Conservation (phyloP, 257 asterid species). For the Solanum sejunctum region DNA sequence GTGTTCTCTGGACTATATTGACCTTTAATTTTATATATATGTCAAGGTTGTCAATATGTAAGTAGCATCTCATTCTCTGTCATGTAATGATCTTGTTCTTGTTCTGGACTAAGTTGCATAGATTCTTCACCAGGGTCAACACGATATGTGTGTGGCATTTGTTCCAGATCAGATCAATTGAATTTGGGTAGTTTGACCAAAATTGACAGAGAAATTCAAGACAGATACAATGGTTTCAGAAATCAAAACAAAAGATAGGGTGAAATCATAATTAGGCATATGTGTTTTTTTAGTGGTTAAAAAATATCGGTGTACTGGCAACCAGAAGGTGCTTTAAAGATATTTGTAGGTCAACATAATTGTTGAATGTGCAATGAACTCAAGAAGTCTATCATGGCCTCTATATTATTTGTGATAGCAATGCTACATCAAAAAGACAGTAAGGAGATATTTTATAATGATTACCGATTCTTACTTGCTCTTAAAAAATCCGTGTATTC, state of each 20-base stretch:
- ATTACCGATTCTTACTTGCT: too few species aligned
- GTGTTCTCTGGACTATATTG: not conserved
- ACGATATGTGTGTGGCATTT: not conserved
- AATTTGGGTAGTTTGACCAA: not conserved
- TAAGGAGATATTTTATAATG: too few species aligned
- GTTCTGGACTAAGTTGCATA: not conserved
- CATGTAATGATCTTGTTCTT: not conserved
- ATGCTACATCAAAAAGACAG: too few species aligned
- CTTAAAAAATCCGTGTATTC: too few species aligned
- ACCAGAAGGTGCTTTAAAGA: too few species aligned
- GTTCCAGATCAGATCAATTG: not conserved
- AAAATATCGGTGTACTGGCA: too few species aligned
- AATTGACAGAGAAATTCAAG: not conserved
- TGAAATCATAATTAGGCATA: not conserved
- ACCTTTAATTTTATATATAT: not conserved
- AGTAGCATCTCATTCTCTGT: not conserved
- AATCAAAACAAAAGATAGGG: not conserved
- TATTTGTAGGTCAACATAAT: too few species aligned
- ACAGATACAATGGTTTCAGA: not conserved
- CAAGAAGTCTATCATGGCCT: too few species aligned
- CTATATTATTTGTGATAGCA: too few species aligned
- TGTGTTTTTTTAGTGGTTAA: not conserved
- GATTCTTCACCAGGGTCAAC: not conserved
- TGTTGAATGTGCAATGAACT: too few species aligned
- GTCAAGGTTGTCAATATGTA: not conserved